Evolutionary conservation across 805 yeast genomes (phyloP).

Genomic region (Cyberlindnera misumaiensis): DNA sequence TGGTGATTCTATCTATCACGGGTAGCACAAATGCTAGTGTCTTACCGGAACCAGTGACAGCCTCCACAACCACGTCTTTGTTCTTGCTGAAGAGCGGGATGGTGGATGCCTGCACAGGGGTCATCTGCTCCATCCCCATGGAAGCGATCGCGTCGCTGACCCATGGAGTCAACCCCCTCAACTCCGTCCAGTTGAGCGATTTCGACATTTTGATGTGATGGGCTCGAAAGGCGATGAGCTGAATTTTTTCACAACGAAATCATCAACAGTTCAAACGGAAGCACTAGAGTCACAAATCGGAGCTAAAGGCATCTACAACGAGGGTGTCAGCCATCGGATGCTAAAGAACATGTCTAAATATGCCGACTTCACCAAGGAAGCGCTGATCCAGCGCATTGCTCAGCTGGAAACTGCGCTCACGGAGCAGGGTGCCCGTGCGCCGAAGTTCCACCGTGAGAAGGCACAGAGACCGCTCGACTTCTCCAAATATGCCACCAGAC

Average conservation of each 20-base stretch:
- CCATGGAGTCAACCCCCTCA: constrained; percentile 62
- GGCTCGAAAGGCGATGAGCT: too few species aligned
- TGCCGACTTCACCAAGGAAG: constrained; percentile 56
- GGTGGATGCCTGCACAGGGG: constrained; percentile 95
- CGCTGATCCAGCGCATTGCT: constrained; percentile 48
- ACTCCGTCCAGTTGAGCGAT: constrained; percentile 58
- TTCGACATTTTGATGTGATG: constrained; percentile 16
- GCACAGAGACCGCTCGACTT: constrained; percentile 51
- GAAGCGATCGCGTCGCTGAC: constrained; percentile 59
- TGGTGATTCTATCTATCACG: constrained; percentile 57
- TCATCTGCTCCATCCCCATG: constrained; percentile 74
- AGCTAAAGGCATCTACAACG: too few species aligned
- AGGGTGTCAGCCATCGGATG: neutral
- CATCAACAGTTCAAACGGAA: too few species aligned
- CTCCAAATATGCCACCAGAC: constrained; percentile 52
- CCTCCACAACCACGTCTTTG: constrained; percentile 95
- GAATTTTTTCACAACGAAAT: too few species aligned
- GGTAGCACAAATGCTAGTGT: constrained; percentile 89
- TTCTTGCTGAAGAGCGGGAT: constrained; percentile 78
- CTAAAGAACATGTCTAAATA: constrained; percentile 28
- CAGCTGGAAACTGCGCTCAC: constrained; percentile 42
- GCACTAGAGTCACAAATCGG: too few species aligned
- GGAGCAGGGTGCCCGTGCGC: constrained; percentile 2
- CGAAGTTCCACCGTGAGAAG: constrained; percentile 5
- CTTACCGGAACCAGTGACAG: constrained; percentile 98